A percentile compares a stretch with the other conserved stretches of the same genome.
phyloP scores from a whole-genome alignment of 139 green algal genomes.

The Nannochloris sp. region DNA sequence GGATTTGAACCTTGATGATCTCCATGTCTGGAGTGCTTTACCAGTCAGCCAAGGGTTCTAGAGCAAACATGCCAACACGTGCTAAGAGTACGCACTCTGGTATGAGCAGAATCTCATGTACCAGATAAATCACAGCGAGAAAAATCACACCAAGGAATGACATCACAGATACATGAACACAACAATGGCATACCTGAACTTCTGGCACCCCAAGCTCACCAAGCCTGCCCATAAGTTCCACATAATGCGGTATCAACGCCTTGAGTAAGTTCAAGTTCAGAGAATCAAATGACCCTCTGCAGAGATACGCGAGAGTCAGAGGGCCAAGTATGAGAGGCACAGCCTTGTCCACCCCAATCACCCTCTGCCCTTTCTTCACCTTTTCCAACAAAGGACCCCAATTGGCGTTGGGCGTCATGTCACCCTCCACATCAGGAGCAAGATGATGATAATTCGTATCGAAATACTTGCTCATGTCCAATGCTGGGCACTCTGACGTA shows the following conservation, averaged over 20 bases:
- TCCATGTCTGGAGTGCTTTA: background rate
- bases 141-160: background rate
- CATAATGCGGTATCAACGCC: constrained; percentile 25
- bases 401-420: constrained; percentile 36
- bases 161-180: background rate
- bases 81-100: background rate
- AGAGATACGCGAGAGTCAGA: constrained; percentile 57
- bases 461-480: constrained; percentile 88
- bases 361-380: constrained; percentile 48
- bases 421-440: constrained; percentile 58
- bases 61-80: background rate
- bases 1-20: constrained; percentile 3
- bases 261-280: constrained; percentile 56
- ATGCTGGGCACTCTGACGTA: constrained; percentile 31
- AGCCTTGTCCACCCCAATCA: constrained; percentile 48
- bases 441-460: constrained; percentile 92
- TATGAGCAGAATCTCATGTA: background rate
- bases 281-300: constrained; percentile 54
- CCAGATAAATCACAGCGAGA: background rate
- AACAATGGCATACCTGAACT: constrained; percentile 22
- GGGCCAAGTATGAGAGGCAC: constrained; percentile 78
- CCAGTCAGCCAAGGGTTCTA: background rate
- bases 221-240: too few species aligned
- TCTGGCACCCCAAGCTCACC: constrained; percentile 36
- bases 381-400: constrained; percentile 47